A percentile compares a stretch with the other conserved stretches of the same genome.
These are phyloP conservation scores for Vaccinium myrtillus DNA, from an alignment of 148 eudicot species.

Conservation along the genomic window DNA sequence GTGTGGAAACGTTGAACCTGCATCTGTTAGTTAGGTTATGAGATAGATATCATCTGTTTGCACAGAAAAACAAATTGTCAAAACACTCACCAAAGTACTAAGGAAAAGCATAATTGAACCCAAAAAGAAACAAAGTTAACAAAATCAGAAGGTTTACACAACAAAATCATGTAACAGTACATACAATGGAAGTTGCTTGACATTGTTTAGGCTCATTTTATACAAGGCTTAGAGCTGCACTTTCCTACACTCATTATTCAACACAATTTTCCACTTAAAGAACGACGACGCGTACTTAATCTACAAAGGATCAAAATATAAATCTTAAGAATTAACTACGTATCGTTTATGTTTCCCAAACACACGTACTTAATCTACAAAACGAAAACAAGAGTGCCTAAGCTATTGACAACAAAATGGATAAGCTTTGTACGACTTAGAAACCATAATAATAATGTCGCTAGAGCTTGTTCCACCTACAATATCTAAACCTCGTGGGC, in stretches of 20 bases:
- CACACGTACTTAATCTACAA: slow-evolving; percentile 85
- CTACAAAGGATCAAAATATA: neutral
- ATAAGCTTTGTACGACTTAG: neutral
- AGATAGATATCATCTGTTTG: neutral
- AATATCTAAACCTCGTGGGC: neutral
- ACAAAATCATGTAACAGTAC: neutral
- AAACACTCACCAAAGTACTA: neutral
- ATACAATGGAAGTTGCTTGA: neutral
- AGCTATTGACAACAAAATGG: neutral
- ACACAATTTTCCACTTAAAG: neutral
- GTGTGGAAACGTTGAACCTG: too few species aligned
- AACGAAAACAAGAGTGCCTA: neutral
- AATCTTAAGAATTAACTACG: slow-evolving; percentile 16
- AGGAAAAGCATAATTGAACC: neutral
- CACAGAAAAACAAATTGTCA: neutral
- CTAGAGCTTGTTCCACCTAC: neutral
- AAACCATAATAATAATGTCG: neutral
- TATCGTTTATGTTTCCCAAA: slow-evolving; percentile 59
- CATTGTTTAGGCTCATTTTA: slow-evolving; percentile 11
- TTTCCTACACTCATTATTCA: neutral
- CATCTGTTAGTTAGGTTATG: too few species aligned
- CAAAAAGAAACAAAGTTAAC: neutral
- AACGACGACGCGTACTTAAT: too few species aligned
- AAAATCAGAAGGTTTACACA: neutral
- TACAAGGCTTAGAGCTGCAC: neutral